A percentile compares a stretch with the other conserved stretches of the same genome.
Evolutionary conservation across 208 protist species (phyloP).

Genomic region (Leishmania gerbilli): DNA sequence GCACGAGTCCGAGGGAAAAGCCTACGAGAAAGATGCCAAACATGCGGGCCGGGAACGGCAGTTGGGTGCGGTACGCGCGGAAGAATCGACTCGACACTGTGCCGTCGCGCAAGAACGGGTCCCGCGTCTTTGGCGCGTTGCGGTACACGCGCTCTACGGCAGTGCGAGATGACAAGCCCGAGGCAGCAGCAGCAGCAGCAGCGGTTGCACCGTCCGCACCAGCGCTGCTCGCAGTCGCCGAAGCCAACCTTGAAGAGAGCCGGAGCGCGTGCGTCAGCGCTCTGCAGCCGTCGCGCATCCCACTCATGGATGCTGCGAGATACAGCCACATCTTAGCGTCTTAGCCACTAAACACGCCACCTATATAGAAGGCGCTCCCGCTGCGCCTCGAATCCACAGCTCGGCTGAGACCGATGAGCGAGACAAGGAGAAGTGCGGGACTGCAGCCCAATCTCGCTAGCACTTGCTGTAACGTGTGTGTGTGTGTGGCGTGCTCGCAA

Average conservation of each 20-base stretch:
- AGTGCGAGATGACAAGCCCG: background rate
- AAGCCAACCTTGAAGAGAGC: background rate
- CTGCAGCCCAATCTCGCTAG: background rate
- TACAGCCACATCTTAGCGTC: background rate
- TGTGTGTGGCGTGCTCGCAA: too few species aligned
- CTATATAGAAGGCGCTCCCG: too few species aligned
- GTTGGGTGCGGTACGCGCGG: slow-evolving; percentile 43
- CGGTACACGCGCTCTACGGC: slow-evolving; percentile 15
- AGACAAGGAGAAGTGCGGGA: background rate
- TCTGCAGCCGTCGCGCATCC: background rate
- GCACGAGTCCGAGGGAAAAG: slow-evolving; percentile 58
- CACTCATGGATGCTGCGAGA: background rate
- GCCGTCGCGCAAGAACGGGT: slow-evolving; percentile 63
- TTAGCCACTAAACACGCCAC: too few species aligned
- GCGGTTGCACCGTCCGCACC: background rate
- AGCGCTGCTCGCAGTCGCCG: background rate
- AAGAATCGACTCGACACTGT: slow-evolving; percentile 52
- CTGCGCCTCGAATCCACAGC: background rate
- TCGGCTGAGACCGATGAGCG: background rate
- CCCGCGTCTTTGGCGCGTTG: slow-evolving; percentile 6
- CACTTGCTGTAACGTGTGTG: too few species aligned
- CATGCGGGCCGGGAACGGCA: slow-evolving; percentile 65
- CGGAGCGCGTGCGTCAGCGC: background rate
- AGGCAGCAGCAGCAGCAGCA: background rate
- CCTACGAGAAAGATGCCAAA: slow-evolving; percentile 54